Evolutionary conservation across 805 yeast genomes (phyloP).

Genomic region (Barnettozyma sp.): DNA sequence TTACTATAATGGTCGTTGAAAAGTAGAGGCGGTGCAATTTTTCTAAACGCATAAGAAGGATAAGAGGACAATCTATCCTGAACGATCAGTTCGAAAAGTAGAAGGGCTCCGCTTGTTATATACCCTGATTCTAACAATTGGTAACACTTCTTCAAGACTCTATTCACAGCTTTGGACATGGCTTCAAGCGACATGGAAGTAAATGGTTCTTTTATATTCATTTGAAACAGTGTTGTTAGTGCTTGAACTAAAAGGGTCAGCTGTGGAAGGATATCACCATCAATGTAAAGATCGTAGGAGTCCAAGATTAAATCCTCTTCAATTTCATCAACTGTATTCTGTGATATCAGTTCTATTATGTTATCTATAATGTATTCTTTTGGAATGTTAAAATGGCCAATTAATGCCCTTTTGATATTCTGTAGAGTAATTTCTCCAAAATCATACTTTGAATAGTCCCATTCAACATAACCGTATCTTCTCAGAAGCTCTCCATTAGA

Average conservation of each 20-base stretch:
- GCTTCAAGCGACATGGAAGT: slow-evolving; percentile 13
- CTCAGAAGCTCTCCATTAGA: slow-evolving; percentile 89
- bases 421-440: slow-evolving; percentile 65
- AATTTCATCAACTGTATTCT: slow-evolving; percentile 31
- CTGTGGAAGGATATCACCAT: slow-evolving; percentile 58
- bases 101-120: slow-evolving; percentile 34
- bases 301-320: slow-evolving; percentile 40
- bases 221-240: slow-evolving; percentile 30
- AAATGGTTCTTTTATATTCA: slow-evolving; percentile 21
- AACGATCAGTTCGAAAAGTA: slow-evolving; percentile 25
- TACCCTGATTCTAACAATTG: slow-evolving; percentile 46
- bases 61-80: slow-evolving; percentile 37
- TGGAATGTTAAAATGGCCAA: slow-evolving; percentile 16
- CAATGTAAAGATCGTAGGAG: slow-evolving; percentile 53
- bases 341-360: slow-evolving; percentile 26
- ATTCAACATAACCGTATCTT: slow-evolving; percentile 87
- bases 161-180: slow-evolving; percentile 31
- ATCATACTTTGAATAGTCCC: slow-evolving; percentile 63
- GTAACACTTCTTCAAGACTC: slow-evolving; percentile 52
- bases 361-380: slow-evolving; percentile 29
- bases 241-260: slow-evolving; percentile 46
- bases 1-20: slow-evolving; percentile 15
- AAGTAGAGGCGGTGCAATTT: slow-evolving; percentile 16
- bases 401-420: slow-evolving; percentile 34
- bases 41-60: slow-evolving; percentile 33